Evolutionary conservation across 768 basidiomycete species (phyloP), one percentile per base, ranked within the genome.

Genomic region (Amanita inopinata): DNA sequence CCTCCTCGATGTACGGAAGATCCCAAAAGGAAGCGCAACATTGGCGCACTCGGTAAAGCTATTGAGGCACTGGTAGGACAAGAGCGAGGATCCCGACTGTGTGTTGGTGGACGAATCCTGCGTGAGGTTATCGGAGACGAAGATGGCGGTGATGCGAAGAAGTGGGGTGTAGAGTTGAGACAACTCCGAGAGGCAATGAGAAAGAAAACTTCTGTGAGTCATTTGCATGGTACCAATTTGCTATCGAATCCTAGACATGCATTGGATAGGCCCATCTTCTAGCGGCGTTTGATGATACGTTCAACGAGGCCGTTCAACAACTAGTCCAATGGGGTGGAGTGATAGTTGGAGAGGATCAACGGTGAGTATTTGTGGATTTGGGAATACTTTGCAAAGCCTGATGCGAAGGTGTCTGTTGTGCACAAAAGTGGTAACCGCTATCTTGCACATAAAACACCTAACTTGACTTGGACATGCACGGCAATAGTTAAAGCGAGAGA

Each of bases 1-100:
- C 77, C 86, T 18, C 83, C 83, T 30, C 69, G 74, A 34, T 91
- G 88, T 55, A 63, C 78, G 37, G 81, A 83, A 62, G 86, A 91
- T 61, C 83, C 83, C 41, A 74, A 66, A 54, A 67, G 87, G 55
- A 86, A 80, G 61, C 62, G 69, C 41, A 70, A 80, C 50, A 84
- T 91, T 34, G 85, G 85, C 25, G 71, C 64, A 15, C 63, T 92
- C 42, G 89, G 84, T 1, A 84, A 78, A 52, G 74, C 73, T 7
- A 73, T 90, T 38, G 83, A 87, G 58, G 62, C 67, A 20, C 58
- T 73, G 35, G 67, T 86, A 45, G 75, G 75, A 8, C 67, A 73
- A 52, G 76, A 79, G 59, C 67, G 78, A 50, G 80, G 89, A 31
- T 65, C 62, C 51, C 71, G 76, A 46, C 49, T 86, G 7, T 91